These are phyloP conservation scores for Talaromyces proteolyticus DNA, from an alignment of 495 filamentous ascomycete genomes.

Conservation along the genomic window DNA sequence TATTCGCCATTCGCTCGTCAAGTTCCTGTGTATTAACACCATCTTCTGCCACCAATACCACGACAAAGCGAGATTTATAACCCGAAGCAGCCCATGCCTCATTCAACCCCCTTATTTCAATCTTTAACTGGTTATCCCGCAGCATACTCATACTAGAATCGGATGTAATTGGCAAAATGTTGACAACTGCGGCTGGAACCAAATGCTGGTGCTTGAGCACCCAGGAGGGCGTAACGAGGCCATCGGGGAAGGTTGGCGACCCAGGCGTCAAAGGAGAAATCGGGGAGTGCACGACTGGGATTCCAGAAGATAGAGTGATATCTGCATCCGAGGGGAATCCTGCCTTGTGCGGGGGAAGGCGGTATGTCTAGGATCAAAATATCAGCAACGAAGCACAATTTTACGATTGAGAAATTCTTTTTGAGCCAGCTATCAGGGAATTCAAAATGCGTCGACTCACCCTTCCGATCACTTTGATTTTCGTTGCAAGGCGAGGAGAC, in stretches of 20 bases:
- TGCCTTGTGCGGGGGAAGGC: slow-evolving; percentile 58
- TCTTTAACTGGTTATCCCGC: slow-evolving; percentile 81
- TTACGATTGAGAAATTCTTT: not conserved
- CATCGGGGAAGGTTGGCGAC: slow-evolving; percentile 80
- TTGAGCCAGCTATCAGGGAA: not conserved
- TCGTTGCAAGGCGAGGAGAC: slow-evolving; percentile 38
- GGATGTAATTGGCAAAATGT: slow-evolving; percentile 64
- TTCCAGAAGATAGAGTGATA: slow-evolving; percentile 29
- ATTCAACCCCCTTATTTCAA: slow-evolving; percentile 74
- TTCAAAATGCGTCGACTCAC: slow-evolving; percentile 45
- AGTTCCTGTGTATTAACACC: slow-evolving; percentile 52
- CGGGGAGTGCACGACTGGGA: slow-evolving; percentile 69
- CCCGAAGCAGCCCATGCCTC: slow-evolving; percentile 58
- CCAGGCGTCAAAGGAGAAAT: slow-evolving; percentile 79
- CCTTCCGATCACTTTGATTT: slow-evolving; percentile 67
- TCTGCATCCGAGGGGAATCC: slow-evolving; percentile 47
- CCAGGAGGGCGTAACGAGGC: slow-evolving; percentile 76
- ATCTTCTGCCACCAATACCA: slow-evolving; percentile 68
- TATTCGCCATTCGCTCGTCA: slow-evolving; percentile 69
- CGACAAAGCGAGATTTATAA: slow-evolving; percentile 68
- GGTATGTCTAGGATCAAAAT: slow-evolving; percentile 42
- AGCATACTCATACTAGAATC: slow-evolving; percentile 64
- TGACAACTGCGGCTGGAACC: slow-evolving; percentile 72
- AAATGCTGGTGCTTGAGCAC: slow-evolving; percentile 76
- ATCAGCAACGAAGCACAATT: slow-evolving; percentile 11